A percentile compares a stretch with the other conserved stretches of the same genome.
Conservation (phyloP, 805 yeast genomes). For the Candida dendrica region DNA sequence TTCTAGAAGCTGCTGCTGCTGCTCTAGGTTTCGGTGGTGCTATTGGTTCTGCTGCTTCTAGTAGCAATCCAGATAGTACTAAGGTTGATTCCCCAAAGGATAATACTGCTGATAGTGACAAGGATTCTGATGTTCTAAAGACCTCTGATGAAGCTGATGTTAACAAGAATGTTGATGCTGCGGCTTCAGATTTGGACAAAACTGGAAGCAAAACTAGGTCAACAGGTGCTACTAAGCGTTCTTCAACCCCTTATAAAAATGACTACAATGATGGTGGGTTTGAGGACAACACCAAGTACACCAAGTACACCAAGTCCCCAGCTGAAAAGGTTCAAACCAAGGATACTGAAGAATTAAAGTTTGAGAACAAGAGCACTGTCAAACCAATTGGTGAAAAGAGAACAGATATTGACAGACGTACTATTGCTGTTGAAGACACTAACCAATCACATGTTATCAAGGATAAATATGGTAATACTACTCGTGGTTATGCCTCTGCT, state of each 20-base stretch:
- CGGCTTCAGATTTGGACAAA: neutral
- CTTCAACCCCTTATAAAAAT: neutral
- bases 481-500: slow-evolving; percentile 9
- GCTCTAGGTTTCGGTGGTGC: neutral
- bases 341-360: neutral
- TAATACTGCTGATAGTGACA: neutral
- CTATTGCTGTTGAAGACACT: neutral
- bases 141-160: neutral
- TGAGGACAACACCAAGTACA: slow-evolving; percentile 1
- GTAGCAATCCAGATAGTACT: neutral
- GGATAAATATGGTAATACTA: slow-evolving; percentile 10
- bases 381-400: slow-evolving; percentile 11
- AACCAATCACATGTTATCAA: slow-evolving; percentile 2
- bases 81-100: neutral
- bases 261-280: neutral
- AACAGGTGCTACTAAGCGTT: neutral
- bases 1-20: neutral
- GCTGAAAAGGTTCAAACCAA: slow-evolving; percentile 5
- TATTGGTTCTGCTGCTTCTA: neutral
- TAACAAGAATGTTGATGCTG: too few species aligned
- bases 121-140: neutral
- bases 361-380: slow-evolving; percentile 18
- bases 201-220: neutral
- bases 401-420: neutral
- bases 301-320: slow-evolving; percentile 13